Evolutionary conservation across 1,284 basidiomycete genomes (phyloP), one percentile per base, ranked within the genome.

Genomic region (Cutaneotrichosporon spelunceum): DNA sequence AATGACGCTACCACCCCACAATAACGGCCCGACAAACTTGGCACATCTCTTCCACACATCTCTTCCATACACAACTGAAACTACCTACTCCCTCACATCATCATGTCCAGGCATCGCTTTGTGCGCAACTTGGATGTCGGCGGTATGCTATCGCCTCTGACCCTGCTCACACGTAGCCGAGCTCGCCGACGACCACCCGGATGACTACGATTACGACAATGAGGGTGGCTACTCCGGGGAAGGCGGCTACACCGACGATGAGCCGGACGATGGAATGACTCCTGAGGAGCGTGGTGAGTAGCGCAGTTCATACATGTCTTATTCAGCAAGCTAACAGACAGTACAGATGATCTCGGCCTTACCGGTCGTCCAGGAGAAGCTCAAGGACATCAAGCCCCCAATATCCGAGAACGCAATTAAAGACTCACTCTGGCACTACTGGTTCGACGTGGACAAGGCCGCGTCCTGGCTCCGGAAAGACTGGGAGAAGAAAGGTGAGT

Each of bases 51-150:
- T n/a, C n/a, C n/a, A n/a, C n/a, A n/a, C n/a, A n/a, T n/a, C n/a
- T n/a, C n/a, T n/a, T n/a, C n/a, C n/a, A 36, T 11, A 26, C 48
- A 26, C 5, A 16, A 30, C 14, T 19, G 10, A 7, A 21, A 30
- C 13, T 49, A 30, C 27, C 10, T 27, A 27, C 9, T 26, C 9
- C n/a, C n/a, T 16, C 55, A 33, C 9, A 19, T 24, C 60, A 49
- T 5, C 30, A 79, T 79, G 90, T 93, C 92, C 11, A 82, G 92
- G 76, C 95, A 99, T 80, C 87, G 95, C 74, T 86, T 88, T 77
- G 85, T 98, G 66, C 85, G 91, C 66, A 94, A 96, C 77, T 82
- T 99, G 52, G 87, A 98, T 74, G 81, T 97, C 34, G 83, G 89
- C 68, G 93, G 94, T 90, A 70, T 23, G 21, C 26, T 27, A 21